A percentile compares a stretch with the other conserved stretches of the same genome.
Conservation (phyloP, 169 alveolate species). For the Plasmodium knowlesi region DNA sequence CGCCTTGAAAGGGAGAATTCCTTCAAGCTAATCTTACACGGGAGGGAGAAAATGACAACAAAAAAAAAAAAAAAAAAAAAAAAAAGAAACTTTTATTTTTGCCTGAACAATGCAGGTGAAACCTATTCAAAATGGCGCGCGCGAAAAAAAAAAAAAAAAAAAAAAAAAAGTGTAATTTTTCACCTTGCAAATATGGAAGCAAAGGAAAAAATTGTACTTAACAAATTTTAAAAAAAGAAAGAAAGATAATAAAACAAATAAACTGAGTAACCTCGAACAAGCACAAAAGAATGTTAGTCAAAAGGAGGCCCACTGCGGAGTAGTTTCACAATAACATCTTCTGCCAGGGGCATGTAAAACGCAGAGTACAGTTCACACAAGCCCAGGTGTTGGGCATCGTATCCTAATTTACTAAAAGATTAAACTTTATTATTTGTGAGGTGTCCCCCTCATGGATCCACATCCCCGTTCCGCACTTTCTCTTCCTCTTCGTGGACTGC, state of each 20-base stretch:
- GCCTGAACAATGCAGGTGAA: too few relatives aligned
- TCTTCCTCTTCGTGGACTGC: not conserved
- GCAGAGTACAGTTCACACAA: not conserved
- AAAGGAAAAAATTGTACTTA: not conserved
- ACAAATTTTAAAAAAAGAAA: not conserved
- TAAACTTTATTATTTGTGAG: not conserved
- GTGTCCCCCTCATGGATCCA: not conserved
- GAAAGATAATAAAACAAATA: too few relatives aligned
- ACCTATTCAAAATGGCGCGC: too few relatives aligned
- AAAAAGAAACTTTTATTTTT: too few relatives aligned
- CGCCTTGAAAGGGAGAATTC: not conserved
- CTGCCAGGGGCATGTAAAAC: not conserved
- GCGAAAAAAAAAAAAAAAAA: not conserved
- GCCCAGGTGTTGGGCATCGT: not conserved
- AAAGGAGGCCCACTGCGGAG: not conserved
- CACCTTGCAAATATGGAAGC: not conserved
- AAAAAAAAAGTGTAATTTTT: not conserved
- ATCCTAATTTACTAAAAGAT: too few relatives aligned
- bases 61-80: not conserved
- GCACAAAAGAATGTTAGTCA: not conserved
- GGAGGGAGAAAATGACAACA: not conserved
- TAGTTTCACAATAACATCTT: not conserved
- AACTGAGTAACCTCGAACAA: not conserved
- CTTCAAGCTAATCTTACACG: not conserved
- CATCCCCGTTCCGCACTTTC: not conserved